Conservation (phyloP, 1,284 basidiomycete species). For the Fistulina hepatica region DNA sequence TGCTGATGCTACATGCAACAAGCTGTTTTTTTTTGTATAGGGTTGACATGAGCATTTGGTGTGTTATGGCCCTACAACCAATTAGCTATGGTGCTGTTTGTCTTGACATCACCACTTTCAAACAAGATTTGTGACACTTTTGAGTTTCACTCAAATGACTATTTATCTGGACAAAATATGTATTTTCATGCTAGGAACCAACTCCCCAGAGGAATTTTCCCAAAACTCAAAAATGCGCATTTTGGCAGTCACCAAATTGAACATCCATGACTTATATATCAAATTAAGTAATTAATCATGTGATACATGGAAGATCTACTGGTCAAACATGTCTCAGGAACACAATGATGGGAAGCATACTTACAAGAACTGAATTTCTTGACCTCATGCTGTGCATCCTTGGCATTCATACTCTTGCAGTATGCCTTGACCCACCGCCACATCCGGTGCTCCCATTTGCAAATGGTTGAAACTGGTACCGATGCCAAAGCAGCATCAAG, state of each 20-base stretch:
- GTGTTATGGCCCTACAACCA: too few species aligned
- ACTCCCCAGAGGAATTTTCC: neutral
- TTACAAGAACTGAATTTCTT: slow-evolving; percentile 15
- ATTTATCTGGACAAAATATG: too few species aligned
- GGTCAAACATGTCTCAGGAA: slow-evolving; percentile 13
- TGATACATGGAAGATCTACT: slow-evolving; percentile 1
- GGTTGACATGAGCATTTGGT: too few species aligned
- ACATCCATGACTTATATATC: neutral
- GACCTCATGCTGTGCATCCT: slow-evolving; percentile 17
- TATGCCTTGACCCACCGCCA: slow-evolving; percentile 19
- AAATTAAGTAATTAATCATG: neutral
- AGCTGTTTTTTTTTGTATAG: too few species aligned
- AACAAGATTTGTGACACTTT: too few species aligned
- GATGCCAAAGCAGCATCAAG: slow-evolving; percentile 12
- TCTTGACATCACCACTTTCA: too few species aligned
- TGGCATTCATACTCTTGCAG: slow-evolving; percentile 12
- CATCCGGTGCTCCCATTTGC: slow-evolving; percentile 18
- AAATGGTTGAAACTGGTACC: slow-evolving; percentile 16
- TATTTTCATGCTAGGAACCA: neutral
- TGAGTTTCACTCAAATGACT: too few species aligned
- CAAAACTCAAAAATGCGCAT: neutral
- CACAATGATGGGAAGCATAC: slow-evolving; percentile 17
- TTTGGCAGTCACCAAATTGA: neutral
- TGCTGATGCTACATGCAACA: too few species aligned
- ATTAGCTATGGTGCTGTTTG: too few species aligned